Percentiles rank a stretch among this genome's conserved stretches.
phyloP scores from a whole-genome alignment of 1,284 basidiomycete species.

The Xerocomus minutiporus region DNA sequence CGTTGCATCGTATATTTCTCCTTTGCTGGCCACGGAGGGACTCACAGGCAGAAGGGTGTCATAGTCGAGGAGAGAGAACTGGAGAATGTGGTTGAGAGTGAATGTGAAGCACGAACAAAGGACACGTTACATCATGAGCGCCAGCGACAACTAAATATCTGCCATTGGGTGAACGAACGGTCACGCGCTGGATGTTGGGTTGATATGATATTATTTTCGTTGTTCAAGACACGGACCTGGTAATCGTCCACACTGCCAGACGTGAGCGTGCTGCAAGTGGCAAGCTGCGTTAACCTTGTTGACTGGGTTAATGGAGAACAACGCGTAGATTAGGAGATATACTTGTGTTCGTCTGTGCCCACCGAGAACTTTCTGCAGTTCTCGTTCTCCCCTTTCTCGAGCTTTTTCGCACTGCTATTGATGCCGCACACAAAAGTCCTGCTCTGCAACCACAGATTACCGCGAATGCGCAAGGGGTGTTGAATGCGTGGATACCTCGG shows the following conservation, averaged over 20 bases:
- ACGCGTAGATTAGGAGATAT: neutral
- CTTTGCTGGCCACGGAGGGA: slow-evolving; percentile 48
- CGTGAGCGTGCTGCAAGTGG: slow-evolving; percentile 59
- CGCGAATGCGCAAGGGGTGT: neutral
- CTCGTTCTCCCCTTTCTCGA: slow-evolving; percentile 68
- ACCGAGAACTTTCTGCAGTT: slow-evolving; percentile 76
- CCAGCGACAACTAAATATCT: slow-evolving; percentile 60
- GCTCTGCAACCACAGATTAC: slow-evolving; percentile 33
- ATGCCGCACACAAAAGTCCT: slow-evolving; percentile 74
- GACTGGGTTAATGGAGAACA: slow-evolving; percentile 10
- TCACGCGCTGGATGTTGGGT: slow-evolving; percentile 63
- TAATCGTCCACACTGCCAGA: slow-evolving; percentile 68
- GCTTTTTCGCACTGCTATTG: slow-evolving; percentile 65
- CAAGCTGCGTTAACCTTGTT: slow-evolving; percentile 50
- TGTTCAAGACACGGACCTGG: slow-evolving; percentile 51
- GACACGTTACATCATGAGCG: slow-evolving; percentile 49
- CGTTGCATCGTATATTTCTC: slow-evolving; percentile 70
- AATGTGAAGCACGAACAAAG: neutral
- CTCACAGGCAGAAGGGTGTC: slow-evolving; percentile 55
- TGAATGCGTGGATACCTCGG: slow-evolving; percentile 42
- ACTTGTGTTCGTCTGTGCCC: slow-evolving; percentile 42
- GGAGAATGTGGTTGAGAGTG: slow-evolving; percentile 17
- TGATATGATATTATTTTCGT: neutral
- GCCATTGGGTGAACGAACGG: slow-evolving; percentile 64
- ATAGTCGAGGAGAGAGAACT: slow-evolving; percentile 69